Conservation (phyloP, 1,139 yeast species). For the Blastobotrys raffinosifermentans region DNA sequence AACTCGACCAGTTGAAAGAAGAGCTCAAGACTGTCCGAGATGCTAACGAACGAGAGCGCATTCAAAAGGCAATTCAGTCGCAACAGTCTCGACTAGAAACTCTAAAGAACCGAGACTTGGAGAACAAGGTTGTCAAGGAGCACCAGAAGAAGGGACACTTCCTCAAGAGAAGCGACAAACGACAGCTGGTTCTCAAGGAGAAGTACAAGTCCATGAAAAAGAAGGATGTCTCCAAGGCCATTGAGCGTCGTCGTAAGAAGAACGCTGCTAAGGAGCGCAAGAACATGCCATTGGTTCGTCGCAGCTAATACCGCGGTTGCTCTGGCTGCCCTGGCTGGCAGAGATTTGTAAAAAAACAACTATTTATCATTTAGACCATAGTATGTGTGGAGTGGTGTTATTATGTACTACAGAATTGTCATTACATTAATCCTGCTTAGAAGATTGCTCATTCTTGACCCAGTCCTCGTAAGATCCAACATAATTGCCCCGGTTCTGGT, state of each 20-base stretch:
- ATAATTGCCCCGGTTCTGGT: slow-evolving; percentile 50
- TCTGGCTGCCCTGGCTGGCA: too few relatives aligned
- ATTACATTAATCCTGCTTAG: background rate
- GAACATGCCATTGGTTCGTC: slow-evolving; percentile 48
- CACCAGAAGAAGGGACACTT: slow-evolving; percentile 54
- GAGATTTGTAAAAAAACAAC: too few relatives aligned
- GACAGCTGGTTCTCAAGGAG: slow-evolving; percentile 81
- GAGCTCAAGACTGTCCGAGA: slow-evolving; percentile 54
- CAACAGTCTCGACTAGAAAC: slow-evolving; percentile 73
- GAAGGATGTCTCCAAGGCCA: slow-evolving; percentile 75
- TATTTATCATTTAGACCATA: too few relatives aligned
- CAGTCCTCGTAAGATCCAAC: slow-evolving; percentile 85
- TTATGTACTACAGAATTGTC: too few relatives aligned
- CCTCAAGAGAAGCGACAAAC: slow-evolving; percentile 71
- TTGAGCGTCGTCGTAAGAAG: slow-evolving; percentile 93
- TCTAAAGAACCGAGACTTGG: slow-evolving; percentile 69
- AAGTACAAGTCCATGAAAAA: slow-evolving; percentile 81
- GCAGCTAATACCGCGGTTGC: too few relatives aligned
- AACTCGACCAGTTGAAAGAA: slow-evolving; percentile 54
- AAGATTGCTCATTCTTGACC: slow-evolving; percentile 50
- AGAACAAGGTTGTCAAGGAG: slow-evolving; percentile 50
- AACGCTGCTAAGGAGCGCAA: slow-evolving; percentile 86
- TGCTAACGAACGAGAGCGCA: slow-evolving; percentile 47
- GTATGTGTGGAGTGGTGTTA: too few relatives aligned
- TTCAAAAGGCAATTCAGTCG: slow-evolving; percentile 40